Evolutionary conservation across 768 basidiomycete genomes (phyloP), one percentile per base, ranked within the genome.

Genomic region (Boletus rufocinnamomeus): DNA sequence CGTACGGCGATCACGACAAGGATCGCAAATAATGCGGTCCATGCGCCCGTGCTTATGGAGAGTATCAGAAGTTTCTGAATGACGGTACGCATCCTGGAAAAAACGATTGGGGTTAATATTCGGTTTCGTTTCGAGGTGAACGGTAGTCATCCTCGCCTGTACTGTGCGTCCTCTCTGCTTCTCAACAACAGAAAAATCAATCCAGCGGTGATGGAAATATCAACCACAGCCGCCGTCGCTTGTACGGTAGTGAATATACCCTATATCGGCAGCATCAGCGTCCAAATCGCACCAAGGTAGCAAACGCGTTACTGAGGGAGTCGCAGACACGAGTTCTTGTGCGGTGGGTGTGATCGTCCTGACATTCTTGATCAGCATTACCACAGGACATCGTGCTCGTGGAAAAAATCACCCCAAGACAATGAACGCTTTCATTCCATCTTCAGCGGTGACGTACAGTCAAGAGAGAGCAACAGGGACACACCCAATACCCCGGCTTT

Each of bases 1-100:
- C 64, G 32, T 47, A 67, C 65, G 1, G 53, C 47, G 34, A 67
- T 43, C 13, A 64, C 57, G 35, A 58, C 57, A 25, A 37, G 43
- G 41, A 64, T 63, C 17, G 57, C 53, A 8, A 66, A 53, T 25
- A 63, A 14, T 5, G 65, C 54, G 16, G 64, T 66, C 64, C 64
- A 65, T 17, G 53, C 54, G 7, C 64, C 60, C 1, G 64, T 66
- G 45, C 51, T 50, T 19, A 65, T 13, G 8, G 65, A 65, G 11
- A 65, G 51, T 44, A 65, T 35, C 19, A 65, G 16, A 6, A 65
- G 64, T 17, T 10, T 50, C 9, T 66, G 61, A 4, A 65, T 53
- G 30, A 67, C 52, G 6, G 52, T 30, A 10, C 62, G 64, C 65
- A 67, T 67, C 47, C 64, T 67, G 34, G 37, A 41, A 27, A 11